Evolutionary conservation across 805 yeast genomes (phyloP).

Genomic region (Torulaspora maleeae): DNA sequence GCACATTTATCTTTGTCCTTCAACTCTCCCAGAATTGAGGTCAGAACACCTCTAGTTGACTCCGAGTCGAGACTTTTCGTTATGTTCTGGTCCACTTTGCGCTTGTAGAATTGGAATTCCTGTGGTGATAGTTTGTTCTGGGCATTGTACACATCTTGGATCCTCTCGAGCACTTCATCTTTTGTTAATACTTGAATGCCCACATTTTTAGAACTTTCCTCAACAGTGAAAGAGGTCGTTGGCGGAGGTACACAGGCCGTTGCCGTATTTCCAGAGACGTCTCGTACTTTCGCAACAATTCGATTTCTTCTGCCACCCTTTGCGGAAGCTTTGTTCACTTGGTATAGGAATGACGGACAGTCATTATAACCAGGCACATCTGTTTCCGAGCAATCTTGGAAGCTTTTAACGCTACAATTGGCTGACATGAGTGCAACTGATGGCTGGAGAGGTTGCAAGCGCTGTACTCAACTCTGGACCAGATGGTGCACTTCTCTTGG

Average conservation of each 20-base stretch:
- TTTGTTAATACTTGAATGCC: constrained; percentile 4
- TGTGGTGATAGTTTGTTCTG: constrained; percentile 37
- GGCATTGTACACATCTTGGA: constrained; percentile 27
- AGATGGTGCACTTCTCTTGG: no score
- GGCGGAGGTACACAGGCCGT: constrained; percentile 24
- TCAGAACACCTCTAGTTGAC: constrained; percentile 28
- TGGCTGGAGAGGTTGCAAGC: neutral
- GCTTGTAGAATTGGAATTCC: constrained; percentile 43
- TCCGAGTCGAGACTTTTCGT: constrained; percentile 27
- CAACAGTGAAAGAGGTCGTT: constrained; percentile 3
- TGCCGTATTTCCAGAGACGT: constrained; percentile 22
- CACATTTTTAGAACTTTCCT: neutral
- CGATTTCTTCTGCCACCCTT: constrained; percentile 20
- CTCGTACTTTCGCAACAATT: constrained; percentile 13
- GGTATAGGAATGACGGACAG: constrained; percentile 37
- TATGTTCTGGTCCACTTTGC: constrained; percentile 37
- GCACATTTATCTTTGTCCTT: constrained; percentile 33
- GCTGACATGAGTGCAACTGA: constrained; percentile 2
- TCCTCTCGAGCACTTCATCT: constrained; percentile 20
- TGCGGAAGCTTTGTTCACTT: constrained; percentile 13
- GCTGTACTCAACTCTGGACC: neutral
- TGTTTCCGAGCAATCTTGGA: constrained; percentile 40
- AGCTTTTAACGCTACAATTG: constrained; percentile 22
- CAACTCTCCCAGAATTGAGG: constrained; percentile 24
- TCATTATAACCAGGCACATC: constrained; percentile 44